Base-by-base conservation (phyloP, 2,329 filamentous ascomycete species). In the Colletotrichum sp. region DNA sequence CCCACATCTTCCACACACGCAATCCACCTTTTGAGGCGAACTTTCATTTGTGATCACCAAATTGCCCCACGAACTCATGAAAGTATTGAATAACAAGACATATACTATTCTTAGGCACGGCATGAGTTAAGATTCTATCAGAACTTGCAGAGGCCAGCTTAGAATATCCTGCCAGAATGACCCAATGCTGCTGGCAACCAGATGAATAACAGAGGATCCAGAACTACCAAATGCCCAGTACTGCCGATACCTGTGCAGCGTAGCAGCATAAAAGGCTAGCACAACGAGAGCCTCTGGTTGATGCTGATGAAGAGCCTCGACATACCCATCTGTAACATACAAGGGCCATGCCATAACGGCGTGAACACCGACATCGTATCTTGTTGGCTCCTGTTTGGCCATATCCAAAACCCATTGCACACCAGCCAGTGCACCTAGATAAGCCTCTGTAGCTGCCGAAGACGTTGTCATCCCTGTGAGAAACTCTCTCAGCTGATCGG, bases 221-320 rank as follows among this genome's bases (percentile, higher is more conserved):
- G 81, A 81, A 66, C 80, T 79, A 7, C 81, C 79, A 67, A 86
- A 80, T 34, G 84, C 78, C 85, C 85, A 86, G 22, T 80, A 81
- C 2, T 79, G 68, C 16, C 81, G 79, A 39, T 78, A 80, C 19
- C 78, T 78, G 75, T 88, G 84, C 34, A 89, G 75, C 13, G 87
- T 79, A 6, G 86, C 81, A 6, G 85, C 86, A 77, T 87, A 88
- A 76, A 86, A 86, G 3, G 83, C 84, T 7, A 89, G 74, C 1
- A 85, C 78, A 2, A 81, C 81, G 30, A 86, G 71, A 2, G 86
- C 87, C 77, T 89, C 87, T 0, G 85, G 84, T 8, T 80, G 78
- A 44, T 82, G 81, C 28, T 79, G 75, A 15, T 82, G 80, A 8
- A 89, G 78, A 57, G 86, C 78, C 6, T 74, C 78, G 3, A 84